Base-by-base conservation (phyloP, 495 filamentous ascomycete genomes). In the Apodospora peruviana region DNA sequence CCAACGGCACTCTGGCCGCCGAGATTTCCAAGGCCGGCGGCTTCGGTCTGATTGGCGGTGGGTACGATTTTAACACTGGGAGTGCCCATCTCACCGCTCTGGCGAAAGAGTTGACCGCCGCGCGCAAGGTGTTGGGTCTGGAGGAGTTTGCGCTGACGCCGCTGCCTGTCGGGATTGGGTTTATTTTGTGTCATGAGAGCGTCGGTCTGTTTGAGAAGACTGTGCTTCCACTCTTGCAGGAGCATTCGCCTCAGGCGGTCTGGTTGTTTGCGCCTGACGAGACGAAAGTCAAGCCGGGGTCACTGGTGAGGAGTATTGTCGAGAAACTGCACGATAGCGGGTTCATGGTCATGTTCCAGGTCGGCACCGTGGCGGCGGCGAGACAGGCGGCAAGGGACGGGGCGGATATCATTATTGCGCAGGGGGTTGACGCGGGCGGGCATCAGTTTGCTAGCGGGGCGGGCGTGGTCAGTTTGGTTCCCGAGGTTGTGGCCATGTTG, bases 381-480 rank as follows among this genome's bases (percentile, higher is more conserved):
- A 55, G 73, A 14, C 66, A 76, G 11, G 59, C 68, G 0, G 70
- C 68, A 5, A 17, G 22, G 5, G 45, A 66, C 5, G 60, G 66
- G 3, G 83, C 80, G 2, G 82, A 90, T 52, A 76, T 84, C 7
- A 56, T 91, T 8, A 83, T 90, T 1, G 76, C 85, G 1, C 88
- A 93, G 64, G 88, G 87, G 0, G 55, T 71, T 0, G 88, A 93
- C 53, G 81, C 88, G 0, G 88, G 88, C 0, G 88, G 88, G 0
- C 88, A 93, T 59, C 86, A 87, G 36, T 75, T 79, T 21, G 72
- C 60, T 0, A 55, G 59, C 0, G 81, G 80, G 2, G 72, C 83
- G 1, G 78, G 86, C 1, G 54, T 90, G 40, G 57, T 74, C 19
- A 65, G 60, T n/a, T 23, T 74, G 5, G 62, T 71, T 2, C 62